Conservation (phyloP, 208 protist species). For the Trypanosoma cruzi region DNA sequence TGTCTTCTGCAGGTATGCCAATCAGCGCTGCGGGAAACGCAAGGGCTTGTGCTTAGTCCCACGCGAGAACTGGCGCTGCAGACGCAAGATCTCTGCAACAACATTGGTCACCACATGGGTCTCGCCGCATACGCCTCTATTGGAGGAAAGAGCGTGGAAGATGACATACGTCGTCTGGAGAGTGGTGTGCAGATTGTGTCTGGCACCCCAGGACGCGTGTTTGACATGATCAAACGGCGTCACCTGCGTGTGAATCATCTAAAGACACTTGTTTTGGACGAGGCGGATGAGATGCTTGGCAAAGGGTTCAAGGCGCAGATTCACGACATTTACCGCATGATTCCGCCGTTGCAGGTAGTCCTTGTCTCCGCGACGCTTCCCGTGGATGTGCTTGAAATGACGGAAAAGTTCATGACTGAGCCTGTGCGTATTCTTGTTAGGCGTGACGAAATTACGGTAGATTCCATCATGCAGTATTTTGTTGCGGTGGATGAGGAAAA, state of each 20-base stretch:
- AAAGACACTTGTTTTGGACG: slow-evolving; percentile 97
- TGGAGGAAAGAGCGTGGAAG: slow-evolving; percentile 94
- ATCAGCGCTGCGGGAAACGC: slow-evolving; percentile 71
- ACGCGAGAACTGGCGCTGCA: slow-evolving; percentile 98
- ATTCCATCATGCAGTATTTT: slow-evolving; percentile 98
- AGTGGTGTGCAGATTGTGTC: slow-evolving; percentile 95
- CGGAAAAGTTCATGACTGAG: slow-evolving; percentile 98
- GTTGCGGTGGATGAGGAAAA: slow-evolving; percentile 98
- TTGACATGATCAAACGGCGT: slow-evolving; percentile 96
- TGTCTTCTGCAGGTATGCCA: slow-evolving; percentile 92
- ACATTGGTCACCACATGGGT: slow-evolving; percentile 95
- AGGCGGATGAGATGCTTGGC: slow-evolving; percentile 99
- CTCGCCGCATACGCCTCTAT: slow-evolving; percentile 89
- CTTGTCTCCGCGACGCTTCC: slow-evolving; percentile 92
- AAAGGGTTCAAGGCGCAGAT: slow-evolving; percentile 99
- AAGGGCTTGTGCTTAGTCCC: slow-evolving; percentile 97
- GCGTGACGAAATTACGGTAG: slow-evolving; percentile 98
- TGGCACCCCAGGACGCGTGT: slow-evolving; percentile 98
- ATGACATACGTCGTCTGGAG: slow-evolving; percentile 92
- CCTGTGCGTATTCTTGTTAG: slow-evolving; percentile 99
- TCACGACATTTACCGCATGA: slow-evolving; percentile 97
- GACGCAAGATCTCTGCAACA: slow-evolving; percentile 95
- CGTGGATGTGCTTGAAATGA: slow-evolving; percentile 95
- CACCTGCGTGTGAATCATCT: slow-evolving; percentile 86
- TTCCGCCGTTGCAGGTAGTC: slow-evolving; percentile 92